These are phyloP conservation scores for Galium porrigens DNA, from an alignment of 305 asterid species.

Conservation along the genomic window DNA sequence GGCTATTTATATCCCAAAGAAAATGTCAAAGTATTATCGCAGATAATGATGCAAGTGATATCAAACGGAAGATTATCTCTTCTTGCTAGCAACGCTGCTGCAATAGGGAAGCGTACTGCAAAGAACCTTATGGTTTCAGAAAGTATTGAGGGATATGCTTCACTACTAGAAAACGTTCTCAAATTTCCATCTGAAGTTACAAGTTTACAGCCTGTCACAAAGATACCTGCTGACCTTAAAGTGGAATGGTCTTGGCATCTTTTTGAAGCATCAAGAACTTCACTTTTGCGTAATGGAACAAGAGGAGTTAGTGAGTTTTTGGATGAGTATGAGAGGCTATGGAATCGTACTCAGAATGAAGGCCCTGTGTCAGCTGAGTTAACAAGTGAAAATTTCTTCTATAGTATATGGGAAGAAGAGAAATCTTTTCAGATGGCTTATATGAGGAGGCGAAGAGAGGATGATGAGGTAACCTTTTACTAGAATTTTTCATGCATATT, in stretches of 20 bases:
- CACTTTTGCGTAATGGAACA: constrained; percentile 21
- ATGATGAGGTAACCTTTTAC: constrained; percentile 50
- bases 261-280: constrained; percentile 30
- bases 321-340: constrained; percentile 41
- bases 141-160: constrained; percentile 63
- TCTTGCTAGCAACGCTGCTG: constrained; percentile 45
- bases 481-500: constrained; percentile 3
- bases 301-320: constrained; percentile 18
- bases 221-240: constrained; percentile 38
- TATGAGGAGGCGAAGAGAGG: constrained; percentile 64
- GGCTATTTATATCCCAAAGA: constrained; percentile 67
- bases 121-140: constrained; percentile 64
- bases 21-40: constrained; percentile 28
- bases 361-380: constrained; percentile 20
- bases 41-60: constrained; percentile 43
- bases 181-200: constrained; percentile 67
- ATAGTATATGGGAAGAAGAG: constrained; percentile 74
- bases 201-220: constrained; percentile 27
- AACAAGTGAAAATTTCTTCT: constrained; percentile 38
- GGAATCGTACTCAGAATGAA: constrained; percentile 35
- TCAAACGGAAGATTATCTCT: constrained; percentile 61
- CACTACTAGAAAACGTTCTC: constrained; percentile 52
- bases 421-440: constrained; percentile 37
- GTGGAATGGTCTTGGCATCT: constrained; percentile 56
- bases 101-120: constrained; percentile 41